These are phyloP conservation scores for Schizonepeta tenuifolia DNA, from an alignment of 257 asterid species.

Conservation along the genomic window DNA sequence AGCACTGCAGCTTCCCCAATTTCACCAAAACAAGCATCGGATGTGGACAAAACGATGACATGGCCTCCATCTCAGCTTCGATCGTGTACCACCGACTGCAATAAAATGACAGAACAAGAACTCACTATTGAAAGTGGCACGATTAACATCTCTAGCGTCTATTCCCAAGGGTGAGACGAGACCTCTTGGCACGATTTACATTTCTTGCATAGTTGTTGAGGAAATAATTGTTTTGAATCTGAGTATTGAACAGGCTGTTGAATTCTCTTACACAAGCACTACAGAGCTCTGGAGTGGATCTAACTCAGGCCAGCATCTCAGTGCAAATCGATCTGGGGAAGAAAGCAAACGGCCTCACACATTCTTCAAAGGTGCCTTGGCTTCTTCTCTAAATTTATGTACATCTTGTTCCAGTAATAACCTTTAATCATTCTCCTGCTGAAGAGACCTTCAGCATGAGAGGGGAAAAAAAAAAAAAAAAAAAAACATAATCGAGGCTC, in stretches of 20 bases:
- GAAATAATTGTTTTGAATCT: background rate
- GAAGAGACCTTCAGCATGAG: background rate
- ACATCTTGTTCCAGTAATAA: too few species aligned
- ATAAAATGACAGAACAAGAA: conserved; percentile 58
- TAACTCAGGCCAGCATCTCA: conserved; percentile 81
- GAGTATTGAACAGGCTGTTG: conserved; percentile 63
- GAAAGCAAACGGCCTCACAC: conserved; percentile 50
- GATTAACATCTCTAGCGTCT: conserved; percentile 72
- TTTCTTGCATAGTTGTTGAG: background rate
- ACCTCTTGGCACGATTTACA: background rate
- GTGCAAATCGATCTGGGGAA: conserved; percentile 89
- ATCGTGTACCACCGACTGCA: conserved; percentile 40
- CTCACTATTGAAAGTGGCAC: conserved; percentile 69
- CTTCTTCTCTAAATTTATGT: background rate
- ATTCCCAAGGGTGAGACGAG: conserved; percentile 77
- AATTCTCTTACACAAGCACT: conserved; percentile 79
- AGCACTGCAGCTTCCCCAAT: conserved; percentile 45
- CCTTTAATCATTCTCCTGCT: background rate
- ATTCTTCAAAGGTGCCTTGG: conserved; percentile 65
- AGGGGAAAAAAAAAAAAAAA: too few species aligned
- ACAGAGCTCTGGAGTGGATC: conserved; percentile 81
- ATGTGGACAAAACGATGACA: conserved; percentile 41
- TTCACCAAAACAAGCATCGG: conserved; percentile 53
- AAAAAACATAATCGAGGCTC: background rate
- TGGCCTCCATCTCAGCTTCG: conserved; percentile 51